phyloP scores from a whole-genome alignment of 2,329 filamentous ascomycete genomes.

The Fusarium sambucinum region DNA sequence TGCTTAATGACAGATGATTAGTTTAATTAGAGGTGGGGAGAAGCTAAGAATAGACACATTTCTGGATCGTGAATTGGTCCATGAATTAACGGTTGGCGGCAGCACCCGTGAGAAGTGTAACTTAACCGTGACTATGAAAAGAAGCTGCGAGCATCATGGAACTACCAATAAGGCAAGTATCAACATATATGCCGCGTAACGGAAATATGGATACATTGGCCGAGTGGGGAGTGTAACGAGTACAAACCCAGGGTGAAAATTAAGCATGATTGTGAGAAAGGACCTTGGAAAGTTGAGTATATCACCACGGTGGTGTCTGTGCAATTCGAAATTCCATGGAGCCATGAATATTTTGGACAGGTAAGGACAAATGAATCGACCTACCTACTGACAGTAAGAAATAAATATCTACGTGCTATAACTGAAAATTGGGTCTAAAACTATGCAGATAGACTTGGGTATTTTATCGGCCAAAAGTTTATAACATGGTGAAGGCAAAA shows the following conservation, averaged over 20 bases:
- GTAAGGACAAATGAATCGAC: not conserved
- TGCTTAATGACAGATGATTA: slow-evolving; percentile 34
- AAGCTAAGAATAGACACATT: slow-evolving; percentile 39
- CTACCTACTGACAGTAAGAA: not conserved
- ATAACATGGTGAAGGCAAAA: no score
- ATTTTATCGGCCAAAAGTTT: no score
- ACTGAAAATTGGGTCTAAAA: not conserved
- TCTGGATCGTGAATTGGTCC: slow-evolving; percentile 4
- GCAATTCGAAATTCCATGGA: not conserved
- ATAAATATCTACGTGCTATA: not conserved
- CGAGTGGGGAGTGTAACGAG: slow-evolving; percentile 19
- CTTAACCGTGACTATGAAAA: slow-evolving; percentile 6
- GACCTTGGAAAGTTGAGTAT: not conserved
- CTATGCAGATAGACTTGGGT: not conserved
- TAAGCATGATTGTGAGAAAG: slow-evolving; percentile 22
- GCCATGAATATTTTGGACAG: not conserved
- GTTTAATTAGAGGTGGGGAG: slow-evolving; percentile 38
- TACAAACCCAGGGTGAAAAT: slow-evolving; percentile 17
- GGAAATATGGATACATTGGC: slow-evolving; percentile 19
- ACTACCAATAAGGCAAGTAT: slow-evolving; percentile 36
- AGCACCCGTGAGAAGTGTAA: slow-evolving; percentile 20
- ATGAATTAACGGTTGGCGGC: slow-evolving; percentile 15
- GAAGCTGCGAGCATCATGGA: not conserved
- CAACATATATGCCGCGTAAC: slow-evolving; percentile 31
- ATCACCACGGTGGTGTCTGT: slow-evolving; percentile 6